Conservation (phyloP, 1,284 basidiomycete genomes). For the Filobasidium uniguttulatum region DNA sequence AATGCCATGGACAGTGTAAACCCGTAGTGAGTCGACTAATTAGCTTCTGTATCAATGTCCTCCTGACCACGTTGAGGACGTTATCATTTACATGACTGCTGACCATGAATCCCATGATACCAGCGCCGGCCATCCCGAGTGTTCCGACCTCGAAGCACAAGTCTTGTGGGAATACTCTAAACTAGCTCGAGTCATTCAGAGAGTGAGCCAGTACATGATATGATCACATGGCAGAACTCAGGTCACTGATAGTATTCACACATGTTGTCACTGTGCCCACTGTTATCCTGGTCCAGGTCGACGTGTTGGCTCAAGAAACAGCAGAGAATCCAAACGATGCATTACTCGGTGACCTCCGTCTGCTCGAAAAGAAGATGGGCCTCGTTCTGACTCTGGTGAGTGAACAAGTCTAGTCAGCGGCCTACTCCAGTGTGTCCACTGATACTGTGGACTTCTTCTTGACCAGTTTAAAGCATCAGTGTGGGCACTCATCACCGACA, state of each 20-base stretch:
- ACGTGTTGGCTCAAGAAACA: conserved; percentile 30
- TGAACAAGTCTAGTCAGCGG: conserved; percentile 11
- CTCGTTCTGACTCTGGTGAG: conserved; percentile 73
- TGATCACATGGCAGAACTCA: neutral
- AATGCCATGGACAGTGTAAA: conserved; percentile 10
- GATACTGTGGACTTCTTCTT: neutral
- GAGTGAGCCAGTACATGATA: conserved; percentile 39
- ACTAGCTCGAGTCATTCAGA: conserved; percentile 53
- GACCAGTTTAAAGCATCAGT: conserved; percentile 82
- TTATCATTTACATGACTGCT: neutral
- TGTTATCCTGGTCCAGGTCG: conserved; percentile 27
- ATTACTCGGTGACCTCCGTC: conserved; percentile 62
- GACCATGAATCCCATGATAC: neutral
- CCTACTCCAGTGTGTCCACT: neutral
- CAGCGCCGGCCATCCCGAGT: conserved; percentile 42
- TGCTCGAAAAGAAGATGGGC: conserved; percentile 87
- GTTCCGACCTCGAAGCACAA: conserved; percentile 50
- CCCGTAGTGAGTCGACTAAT: conserved; percentile 10
- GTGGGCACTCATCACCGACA: conserved; percentile 84
- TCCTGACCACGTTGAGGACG: too few species aligned
- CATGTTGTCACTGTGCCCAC: too few species aligned
- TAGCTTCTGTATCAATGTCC: too few species aligned
- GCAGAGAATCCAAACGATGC: conserved; percentile 54
- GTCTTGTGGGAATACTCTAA: conserved; percentile 70
- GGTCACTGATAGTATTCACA: too few species aligned